Conservation (phyloP, 208 protist species). For the Angomonas ambiguus region DNA sequence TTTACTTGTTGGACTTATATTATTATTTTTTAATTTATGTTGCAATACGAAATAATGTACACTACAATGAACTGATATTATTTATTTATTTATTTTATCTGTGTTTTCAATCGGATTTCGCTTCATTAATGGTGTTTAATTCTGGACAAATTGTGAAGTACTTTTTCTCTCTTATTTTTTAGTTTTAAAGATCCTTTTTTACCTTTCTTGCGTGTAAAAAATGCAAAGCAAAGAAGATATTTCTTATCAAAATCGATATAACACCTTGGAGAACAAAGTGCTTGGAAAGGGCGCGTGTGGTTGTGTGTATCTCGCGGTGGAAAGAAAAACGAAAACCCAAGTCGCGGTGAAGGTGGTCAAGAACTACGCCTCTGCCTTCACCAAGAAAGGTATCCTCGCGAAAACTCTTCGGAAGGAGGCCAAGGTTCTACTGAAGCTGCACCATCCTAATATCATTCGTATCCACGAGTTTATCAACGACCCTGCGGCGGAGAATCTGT, state of each 20-base stretch:
- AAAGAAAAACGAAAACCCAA: not conserved
- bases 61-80: too few relatives aligned
- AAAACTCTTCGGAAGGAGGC: conserved; percentile 87
- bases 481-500: conserved; percentile 79
- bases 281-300: conserved; percentile 53
- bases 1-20: not conserved
- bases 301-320: conserved; percentile 42
- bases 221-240: too few relatives aligned
- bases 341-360: not conserved
- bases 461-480: conserved; percentile 96
- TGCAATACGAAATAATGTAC: too few relatives aligned
- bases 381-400: conserved; percentile 46
- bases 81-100: too few relatives aligned
- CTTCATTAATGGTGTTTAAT: too few relatives aligned
- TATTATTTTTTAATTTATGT: conserved; percentile 1
- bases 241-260: too few relatives aligned
- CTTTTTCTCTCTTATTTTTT: too few relatives aligned
- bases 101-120: too few relatives aligned
- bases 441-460: conserved; percentile 93
- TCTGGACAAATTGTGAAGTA: too few relatives aligned
- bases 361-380: conserved; percentile 33
- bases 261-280: too few relatives aligned
- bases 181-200: too few relatives aligned
- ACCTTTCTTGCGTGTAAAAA: too few relatives aligned
- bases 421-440: conserved; percentile 94